A percentile compares a stretch with the other conserved stretches of the same genome.
Conservation (phyloP, 805 yeast genomes). For the Spencermartinsiella europaea region DNA sequence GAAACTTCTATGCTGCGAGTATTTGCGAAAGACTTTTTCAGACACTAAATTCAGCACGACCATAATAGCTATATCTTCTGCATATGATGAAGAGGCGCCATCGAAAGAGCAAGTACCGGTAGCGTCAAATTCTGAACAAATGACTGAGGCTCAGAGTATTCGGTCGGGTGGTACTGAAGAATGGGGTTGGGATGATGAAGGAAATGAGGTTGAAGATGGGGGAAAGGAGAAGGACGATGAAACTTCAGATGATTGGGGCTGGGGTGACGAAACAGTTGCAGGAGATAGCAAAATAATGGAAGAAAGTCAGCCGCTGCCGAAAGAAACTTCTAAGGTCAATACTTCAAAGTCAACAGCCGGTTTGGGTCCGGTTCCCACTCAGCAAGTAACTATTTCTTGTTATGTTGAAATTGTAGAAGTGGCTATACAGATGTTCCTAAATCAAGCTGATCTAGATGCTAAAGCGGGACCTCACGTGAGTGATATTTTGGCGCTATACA, state of each 20-base stretch:
- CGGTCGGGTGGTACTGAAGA: slow-evolving; percentile 13
- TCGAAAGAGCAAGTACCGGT: background rate
- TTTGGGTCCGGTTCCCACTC: background rate
- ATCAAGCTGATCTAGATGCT: slow-evolving; percentile 1
- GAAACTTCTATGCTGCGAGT: slow-evolving; percentile 14
- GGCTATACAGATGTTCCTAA: background rate
- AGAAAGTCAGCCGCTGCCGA: background rate
- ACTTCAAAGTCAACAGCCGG: background rate
- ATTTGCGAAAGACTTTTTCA: slow-evolving; percentile 9
- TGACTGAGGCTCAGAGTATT: slow-evolving; percentile 1
- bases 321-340: background rate
- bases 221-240: slow-evolving; percentile 2
- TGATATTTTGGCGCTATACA: slow-evolving; percentile 21
- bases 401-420: slow-evolving; percentile 6
- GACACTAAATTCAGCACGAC: slow-evolving; percentile 3
- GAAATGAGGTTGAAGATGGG: background rate
- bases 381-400: background rate
- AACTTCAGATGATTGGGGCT: slow-evolving; percentile 21
- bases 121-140: background rate
- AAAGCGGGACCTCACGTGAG: slow-evolving; percentile 3
- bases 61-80: background rate
- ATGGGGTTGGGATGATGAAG: slow-evolving; percentile 18
- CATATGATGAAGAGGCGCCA: background rate
- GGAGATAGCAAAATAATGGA: background rate
- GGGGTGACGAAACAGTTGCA: slow-evolving; percentile 22